Conservation (phyloP, 2,329 filamentous ascomycete genomes). For the Beauveria sp. region DNA sequence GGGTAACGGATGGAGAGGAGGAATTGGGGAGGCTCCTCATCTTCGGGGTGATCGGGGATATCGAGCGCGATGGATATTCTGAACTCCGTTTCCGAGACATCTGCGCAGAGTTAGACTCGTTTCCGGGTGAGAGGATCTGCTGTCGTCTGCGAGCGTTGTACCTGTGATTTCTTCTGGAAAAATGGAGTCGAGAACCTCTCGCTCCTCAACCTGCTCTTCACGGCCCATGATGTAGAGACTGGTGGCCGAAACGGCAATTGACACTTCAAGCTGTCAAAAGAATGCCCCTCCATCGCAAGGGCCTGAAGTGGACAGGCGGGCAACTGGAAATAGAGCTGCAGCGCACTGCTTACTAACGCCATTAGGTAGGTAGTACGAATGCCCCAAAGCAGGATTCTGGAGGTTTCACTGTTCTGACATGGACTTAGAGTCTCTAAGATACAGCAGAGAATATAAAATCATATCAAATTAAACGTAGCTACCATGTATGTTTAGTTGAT, state of each 20-base stretch:
- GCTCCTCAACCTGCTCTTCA: constrained; percentile 93
- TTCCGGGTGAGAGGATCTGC: background rate
- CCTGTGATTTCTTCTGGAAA: constrained; percentile 97
- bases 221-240: constrained; percentile 45
- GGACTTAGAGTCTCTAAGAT: background rate
- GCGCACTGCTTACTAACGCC: constrained; percentile 1
- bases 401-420: background rate
- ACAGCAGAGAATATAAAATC: no score
- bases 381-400: background rate
- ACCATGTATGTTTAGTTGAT: no score
- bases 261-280: background rate
- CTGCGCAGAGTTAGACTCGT: constrained; percentile 36
- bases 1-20: constrained; percentile 83
- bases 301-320: background rate
- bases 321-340: background rate
- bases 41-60: constrained; percentile 56
- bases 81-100: constrained; percentile 85
- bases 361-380: no score
- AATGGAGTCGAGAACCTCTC: constrained; percentile 95
- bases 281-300: background rate
- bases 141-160: constrained; percentile 27
- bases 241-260: background rate
- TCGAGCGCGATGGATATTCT: constrained; percentile 83
- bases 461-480: no score
- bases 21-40: constrained; percentile 60